Evolutionary conservation across 306 rosid species (phyloP), one percentile per base, ranked within the genome.

Genomic region (Malus domestica): DNA sequence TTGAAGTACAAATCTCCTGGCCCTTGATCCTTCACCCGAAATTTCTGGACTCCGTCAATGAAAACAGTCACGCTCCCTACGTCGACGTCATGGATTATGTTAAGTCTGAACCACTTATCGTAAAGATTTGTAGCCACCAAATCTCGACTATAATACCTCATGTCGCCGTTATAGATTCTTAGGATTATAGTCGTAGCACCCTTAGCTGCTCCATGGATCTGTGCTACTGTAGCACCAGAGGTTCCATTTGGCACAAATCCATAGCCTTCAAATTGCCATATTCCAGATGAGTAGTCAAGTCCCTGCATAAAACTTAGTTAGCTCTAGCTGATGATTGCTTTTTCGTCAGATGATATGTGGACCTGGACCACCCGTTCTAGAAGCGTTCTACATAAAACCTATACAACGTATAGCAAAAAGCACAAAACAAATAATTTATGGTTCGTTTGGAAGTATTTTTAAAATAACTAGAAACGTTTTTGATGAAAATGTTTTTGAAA

Each of bases 231-330:
- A 23, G 79, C 89, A 51, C 87, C 86, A 1, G 86, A 87, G 64
- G 87, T 87, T 55, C 83, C 84, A 38, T 81, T 73, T 66, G 89
- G 91, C 7, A 83, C 86, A 76, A 44, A 87, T 2, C 76, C 81
- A 73, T 83, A 73, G 1, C 91, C 91, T 83, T 87, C 91, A 80
- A 85, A 85, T 81, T 87, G 89, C 86, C 91, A 85, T 2, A 85
- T 76, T 35, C 89, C 87, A 5, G 80, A 80, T 27, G 81, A 45
- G 70, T 83, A 83, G 80, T 87, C 86, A 32, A 42, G 65, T 14
- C 89, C 91, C 87, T 83, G 19, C 59, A 54, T 18, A 54, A 16
- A 54, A 46, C 52, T 46, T 46, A 45, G 51, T 45, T 45, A 46
- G 52, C 6, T 46, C 52, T 46, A 46, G 52, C 52, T 46, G 52